Percentiles rank a stretch among this genome's conserved stretches.
Conservation (phyloP, 164 flowering plant species). For the Aristolochia contorta region DNA sequence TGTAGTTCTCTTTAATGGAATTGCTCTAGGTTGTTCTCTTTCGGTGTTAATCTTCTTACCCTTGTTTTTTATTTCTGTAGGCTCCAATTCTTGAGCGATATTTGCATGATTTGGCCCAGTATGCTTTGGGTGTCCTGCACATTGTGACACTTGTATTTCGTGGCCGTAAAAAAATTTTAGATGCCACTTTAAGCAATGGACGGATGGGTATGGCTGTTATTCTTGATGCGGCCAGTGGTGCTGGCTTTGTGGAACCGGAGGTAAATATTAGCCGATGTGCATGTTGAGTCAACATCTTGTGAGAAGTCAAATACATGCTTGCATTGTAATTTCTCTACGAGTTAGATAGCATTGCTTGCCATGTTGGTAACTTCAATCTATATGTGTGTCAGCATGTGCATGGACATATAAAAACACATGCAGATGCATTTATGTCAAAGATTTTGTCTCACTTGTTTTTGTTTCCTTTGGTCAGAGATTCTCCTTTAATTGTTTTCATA, state of each 20-base stretch:
- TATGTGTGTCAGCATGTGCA: too few species aligned
- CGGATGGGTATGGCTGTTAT: slow-evolving; percentile 93
- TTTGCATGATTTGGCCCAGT: slow-evolving; percentile 93
- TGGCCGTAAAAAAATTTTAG: slow-evolving; percentile 74
- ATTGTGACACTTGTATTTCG: slow-evolving; percentile 76
- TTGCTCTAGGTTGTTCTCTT: not conserved
- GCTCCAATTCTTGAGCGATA: slow-evolving; percentile 96
- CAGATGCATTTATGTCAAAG: too few species aligned
- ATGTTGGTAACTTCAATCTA: not conserved
- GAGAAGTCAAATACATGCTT: too few species aligned
- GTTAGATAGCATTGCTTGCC: not conserved
- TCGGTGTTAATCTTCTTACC: not conserved
- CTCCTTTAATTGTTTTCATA: not conserved
- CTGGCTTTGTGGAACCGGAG: slow-evolving; percentile 74
- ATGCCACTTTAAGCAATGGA: slow-evolving; percentile 74
- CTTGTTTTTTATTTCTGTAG: slow-evolving; percentile 24
- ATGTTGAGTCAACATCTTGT: too few species aligned
- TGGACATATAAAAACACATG: too few species aligned
- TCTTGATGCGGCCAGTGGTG: slow-evolving; percentile 79
- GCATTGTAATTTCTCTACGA: too few species aligned
- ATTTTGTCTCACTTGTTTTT: too few species aligned
- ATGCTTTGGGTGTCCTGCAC: slow-evolving; percentile 94
- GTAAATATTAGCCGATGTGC: slow-evolving; percentile 19
- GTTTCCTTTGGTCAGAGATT: too few species aligned
- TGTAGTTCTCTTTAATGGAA: not conserved